Conservation (phyloP, 148 eudicot species). For the Chenopodium formosanum region DNA sequence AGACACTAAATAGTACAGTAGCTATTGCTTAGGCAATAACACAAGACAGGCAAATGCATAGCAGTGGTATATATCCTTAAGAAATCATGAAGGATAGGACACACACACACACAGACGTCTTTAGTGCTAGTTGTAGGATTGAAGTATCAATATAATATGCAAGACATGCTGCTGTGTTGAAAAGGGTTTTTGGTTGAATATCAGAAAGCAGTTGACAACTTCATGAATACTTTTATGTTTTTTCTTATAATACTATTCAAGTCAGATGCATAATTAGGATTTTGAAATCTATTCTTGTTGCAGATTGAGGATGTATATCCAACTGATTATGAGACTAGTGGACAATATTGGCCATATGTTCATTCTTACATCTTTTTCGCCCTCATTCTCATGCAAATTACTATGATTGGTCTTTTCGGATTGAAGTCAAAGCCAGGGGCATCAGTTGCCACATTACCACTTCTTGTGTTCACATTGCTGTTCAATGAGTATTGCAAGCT, state of each 20-base stretch:
- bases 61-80: too few species aligned
- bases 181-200: too few species aligned
- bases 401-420: conserved; percentile 95
- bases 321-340: conserved; percentile 77
- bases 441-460: conserved; percentile 70
- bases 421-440: conserved; percentile 87
- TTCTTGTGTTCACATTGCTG: conserved; percentile 57
- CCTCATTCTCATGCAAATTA: conserved; percentile 71
- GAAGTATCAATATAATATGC: too few species aligned
- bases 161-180: too few species aligned
- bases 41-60: too few species aligned
- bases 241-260: background rate
- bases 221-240: background rate
- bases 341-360: conserved; percentile 85
- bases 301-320: conserved; percentile 89
- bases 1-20: too few species aligned
- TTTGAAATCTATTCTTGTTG: conserved; percentile 24
- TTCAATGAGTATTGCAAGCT: conserved; percentile 92
- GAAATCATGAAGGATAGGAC: too few species aligned
- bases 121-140: too few species aligned
- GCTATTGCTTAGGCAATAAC: too few species aligned
- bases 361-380: conserved; percentile 74
- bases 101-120: too few species aligned
- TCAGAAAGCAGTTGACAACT: background rate
- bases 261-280: background rate